Conservation (phyloP, 225 moss, liverwort and hornwort genomes). For the Sphagnum contortum region DNA sequence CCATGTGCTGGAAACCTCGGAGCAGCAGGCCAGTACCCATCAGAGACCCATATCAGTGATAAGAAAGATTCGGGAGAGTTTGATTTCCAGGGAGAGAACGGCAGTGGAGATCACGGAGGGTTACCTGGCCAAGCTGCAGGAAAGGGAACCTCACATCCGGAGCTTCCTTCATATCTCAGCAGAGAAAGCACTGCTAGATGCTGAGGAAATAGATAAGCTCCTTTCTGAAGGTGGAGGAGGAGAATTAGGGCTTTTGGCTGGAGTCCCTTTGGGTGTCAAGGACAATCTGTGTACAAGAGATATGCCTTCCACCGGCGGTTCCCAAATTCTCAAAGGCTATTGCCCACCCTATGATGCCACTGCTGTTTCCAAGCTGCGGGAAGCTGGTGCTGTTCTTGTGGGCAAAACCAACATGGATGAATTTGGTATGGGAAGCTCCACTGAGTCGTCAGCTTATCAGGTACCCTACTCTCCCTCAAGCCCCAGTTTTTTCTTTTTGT, state of each 20-base stretch:
- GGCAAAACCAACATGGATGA: conserved; percentile 98
- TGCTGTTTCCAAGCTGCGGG: conserved; percentile 59
- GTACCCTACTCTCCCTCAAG: conserved; percentile 9
- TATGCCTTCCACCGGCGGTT: conserved; percentile 96
- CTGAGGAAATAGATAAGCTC: conserved; percentile 61
- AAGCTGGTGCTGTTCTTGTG: conserved; percentile 63
- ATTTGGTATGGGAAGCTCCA: conserved; percentile 95
- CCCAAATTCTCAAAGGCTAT: conserved; percentile 61
- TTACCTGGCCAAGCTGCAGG: conserved; percentile 56
- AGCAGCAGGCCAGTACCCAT: conserved; percentile 3
- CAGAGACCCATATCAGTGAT: conserved; percentile 52
- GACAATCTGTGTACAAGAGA: conserved; percentile 91
- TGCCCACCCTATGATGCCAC: conserved; percentile 92
- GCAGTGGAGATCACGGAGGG: conserved; percentile 66
- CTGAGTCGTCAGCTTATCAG: conserved; percentile 78
- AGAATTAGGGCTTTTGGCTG: conserved; percentile 51
- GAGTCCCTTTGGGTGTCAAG: conserved; percentile 84
- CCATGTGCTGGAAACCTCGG: conserved; percentile 6
- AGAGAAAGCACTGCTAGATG: conserved; percentile 67
- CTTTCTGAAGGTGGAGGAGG: conserved; percentile 38
- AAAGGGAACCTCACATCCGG: conserved; percentile 68
- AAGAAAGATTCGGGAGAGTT: conserved; percentile 68
- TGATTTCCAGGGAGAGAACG: conserved; percentile 50
- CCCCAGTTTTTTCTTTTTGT: not conserved
- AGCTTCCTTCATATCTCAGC: conserved; percentile 79